Percentiles rank a stretch among this genome's conserved stretches.
Evolutionary conservation across 371 early-diverging fungal genomes (phyloP).

Genomic region (Mortierella sp.): DNA sequence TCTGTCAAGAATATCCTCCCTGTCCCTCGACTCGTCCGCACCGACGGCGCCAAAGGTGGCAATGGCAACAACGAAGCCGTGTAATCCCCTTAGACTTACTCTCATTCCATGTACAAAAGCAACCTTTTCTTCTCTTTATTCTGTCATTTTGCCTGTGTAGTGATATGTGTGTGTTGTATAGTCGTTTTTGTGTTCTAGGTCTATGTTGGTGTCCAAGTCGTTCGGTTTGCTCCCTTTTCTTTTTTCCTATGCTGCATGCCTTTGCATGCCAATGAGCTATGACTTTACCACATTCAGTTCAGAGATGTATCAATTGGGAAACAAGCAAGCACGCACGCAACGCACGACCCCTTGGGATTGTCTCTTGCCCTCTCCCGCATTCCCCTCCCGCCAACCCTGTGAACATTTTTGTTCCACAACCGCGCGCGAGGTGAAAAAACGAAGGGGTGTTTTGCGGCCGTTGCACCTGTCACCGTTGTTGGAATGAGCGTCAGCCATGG

Average conservation of each 20-base stretch:
- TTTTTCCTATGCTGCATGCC: neutral
- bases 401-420: neutral
- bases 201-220: neutral
- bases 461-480: too few species aligned
- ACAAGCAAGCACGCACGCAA: neutral
- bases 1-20: slow-evolving; percentile 17
- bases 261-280: neutral
- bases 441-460: too few species aligned
- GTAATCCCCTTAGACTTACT: neutral
- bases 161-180: neutral
- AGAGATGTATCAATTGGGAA: neutral
- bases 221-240: neutral
- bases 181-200: too few species aligned
- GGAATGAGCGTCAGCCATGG: too few species aligned
- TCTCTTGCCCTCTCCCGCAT: neutral
- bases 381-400: neutral
- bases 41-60: slow-evolving; percentile 30
- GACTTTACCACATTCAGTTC: neutral
- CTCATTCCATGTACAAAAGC: neutral
- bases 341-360: neutral
- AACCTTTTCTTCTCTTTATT: neutral
- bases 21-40: slow-evolving; percentile 20
- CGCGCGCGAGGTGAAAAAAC: too few species aligned
- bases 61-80: slow-evolving; percentile 41
- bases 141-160: neutral